Evolutionary conservation across 768 basidiomycete genomes (phyloP).

Genomic region (Phylloporus arenicola): DNA sequence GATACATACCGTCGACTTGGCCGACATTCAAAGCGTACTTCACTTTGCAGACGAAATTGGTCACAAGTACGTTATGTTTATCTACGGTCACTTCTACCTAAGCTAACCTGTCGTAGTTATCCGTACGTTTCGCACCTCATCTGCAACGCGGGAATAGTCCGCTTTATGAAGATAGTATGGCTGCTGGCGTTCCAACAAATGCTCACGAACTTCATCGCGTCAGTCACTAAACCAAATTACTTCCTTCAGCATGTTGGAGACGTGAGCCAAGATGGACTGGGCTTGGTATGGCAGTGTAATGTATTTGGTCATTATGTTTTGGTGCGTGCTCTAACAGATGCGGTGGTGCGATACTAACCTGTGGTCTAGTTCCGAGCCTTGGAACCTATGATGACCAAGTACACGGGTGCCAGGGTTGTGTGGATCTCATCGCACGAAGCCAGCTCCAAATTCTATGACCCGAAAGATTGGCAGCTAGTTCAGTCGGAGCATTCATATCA

Average conservation of each 20-base stretch:
- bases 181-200: slow-evolving; percentile 41
- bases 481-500: slow-evolving; percentile 62
- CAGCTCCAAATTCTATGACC: slow-evolving; percentile 46
- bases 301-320: slow-evolving; percentile 76
- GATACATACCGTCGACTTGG: slow-evolving; percentile 62
- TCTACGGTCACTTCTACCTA: background rate
- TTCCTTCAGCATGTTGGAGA: slow-evolving; percentile 56
- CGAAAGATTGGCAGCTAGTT: slow-evolving; percentile 68
- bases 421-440: slow-evolving; percentile 79
- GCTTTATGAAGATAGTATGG: slow-evolving; percentile 54
- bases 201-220: slow-evolving; percentile 37
- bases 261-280: slow-evolving; percentile 61
- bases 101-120: slow-evolving; percentile 42
- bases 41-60: slow-evolving; percentile 52
- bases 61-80: slow-evolving; percentile 41
- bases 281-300: slow-evolving; percentile 83
- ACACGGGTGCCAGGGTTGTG: slow-evolving; percentile 54
- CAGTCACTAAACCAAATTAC: slow-evolving; percentile 51
- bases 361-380: slow-evolving; percentile 55
- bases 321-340: slow-evolving; percentile 38
- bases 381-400: slow-evolving; percentile 45
- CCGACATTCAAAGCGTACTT: slow-evolving; percentile 54
- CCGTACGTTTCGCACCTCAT: slow-evolving; percentile 78
- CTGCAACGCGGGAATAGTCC: slow-evolving; percentile 71
- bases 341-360: slow-evolving; percentile 3